A percentile compares a stretch with the other conserved stretches of the same genome.
Conservation (phyloP, 108 stramenopile species). For the Pseudonitzschia delicatissima region DNA sequence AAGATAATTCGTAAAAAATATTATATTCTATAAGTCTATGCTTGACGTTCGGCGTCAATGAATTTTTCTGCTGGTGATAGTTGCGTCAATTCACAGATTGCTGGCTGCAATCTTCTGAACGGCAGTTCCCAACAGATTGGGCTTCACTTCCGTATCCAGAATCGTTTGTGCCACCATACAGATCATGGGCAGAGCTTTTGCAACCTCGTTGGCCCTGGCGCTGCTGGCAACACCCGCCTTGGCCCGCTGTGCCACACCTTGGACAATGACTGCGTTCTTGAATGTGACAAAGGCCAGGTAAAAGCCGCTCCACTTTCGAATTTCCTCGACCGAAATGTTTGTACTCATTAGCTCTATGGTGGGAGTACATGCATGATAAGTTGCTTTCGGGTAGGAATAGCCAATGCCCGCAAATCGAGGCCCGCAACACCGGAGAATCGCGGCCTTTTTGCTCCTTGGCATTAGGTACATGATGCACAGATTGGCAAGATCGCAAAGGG, state of each 20-base stretch:
- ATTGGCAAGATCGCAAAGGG: slow-evolving; percentile 91
- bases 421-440: slow-evolving; percentile 65
- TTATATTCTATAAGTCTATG: no score
- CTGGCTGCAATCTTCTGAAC: no score
- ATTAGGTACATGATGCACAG: slow-evolving; percentile 87
- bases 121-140: background rate
- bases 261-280: slow-evolving; percentile 95
- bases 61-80: no score
- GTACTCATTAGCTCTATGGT: slow-evolving; percentile 1
- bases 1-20: no score
- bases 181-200: slow-evolving; percentile 61
- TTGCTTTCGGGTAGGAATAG: slow-evolving; percentile 68
- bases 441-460: slow-evolving; percentile 48
- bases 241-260: slow-evolving; percentile 89
- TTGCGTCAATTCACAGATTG: no score
- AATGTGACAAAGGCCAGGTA: slow-evolving; percentile 88
- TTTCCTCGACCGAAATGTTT: background rate
- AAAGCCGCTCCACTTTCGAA: slow-evolving; percentile 62
- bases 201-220: slow-evolving; percentile 66
- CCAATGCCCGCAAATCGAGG: slow-evolving; percentile 31
- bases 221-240: slow-evolving; percentile 83
- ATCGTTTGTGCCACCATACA: slow-evolving; percentile 50
- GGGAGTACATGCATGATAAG: slow-evolving; percentile 54
- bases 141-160: slow-evolving; percentile 33
- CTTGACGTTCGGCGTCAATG: no score